A percentile compares a stretch with the other conserved stretches of the same genome.
These are phyloP conservation scores for Silene coronaria DNA, from an alignment of 179 eudicot species.

Conservation along the genomic window DNA sequence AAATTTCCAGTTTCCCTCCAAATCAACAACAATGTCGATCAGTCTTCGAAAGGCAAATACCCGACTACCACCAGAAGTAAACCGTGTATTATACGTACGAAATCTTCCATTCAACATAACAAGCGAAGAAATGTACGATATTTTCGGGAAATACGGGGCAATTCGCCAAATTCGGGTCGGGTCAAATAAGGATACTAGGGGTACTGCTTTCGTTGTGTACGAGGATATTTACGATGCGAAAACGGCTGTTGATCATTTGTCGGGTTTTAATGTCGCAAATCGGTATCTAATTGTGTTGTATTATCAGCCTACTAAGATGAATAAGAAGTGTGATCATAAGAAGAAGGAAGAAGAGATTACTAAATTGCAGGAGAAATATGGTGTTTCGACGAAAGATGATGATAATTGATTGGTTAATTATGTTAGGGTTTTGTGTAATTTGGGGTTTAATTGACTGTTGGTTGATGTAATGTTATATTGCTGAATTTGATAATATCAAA, in stretches of 20 bases:
- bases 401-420: constrained; percentile 25
- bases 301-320: constrained; percentile 65
- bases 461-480: too few relatives aligned
- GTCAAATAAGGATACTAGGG: constrained; percentile 55
- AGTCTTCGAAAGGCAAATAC: constrained; percentile 54
- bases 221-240: constrained; percentile 74
- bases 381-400: constrained; percentile 31
- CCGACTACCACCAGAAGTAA: constrained; percentile 63
- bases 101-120: constrained; percentile 67
- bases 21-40: constrained; percentile 35
- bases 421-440: not conserved
- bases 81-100: constrained; percentile 48
- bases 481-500: too few relatives aligned
- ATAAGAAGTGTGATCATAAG: constrained; percentile 59
- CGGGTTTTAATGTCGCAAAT: constrained; percentile 67
- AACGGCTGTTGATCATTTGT: constrained; percentile 61
- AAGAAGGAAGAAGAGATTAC: constrained; percentile 57
- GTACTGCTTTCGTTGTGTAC: constrained; percentile 60
- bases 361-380: constrained; percentile 68
- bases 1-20: not conserved
- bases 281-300: constrained; percentile 58
- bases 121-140: constrained; percentile 74
- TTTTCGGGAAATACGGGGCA: constrained; percentile 71
- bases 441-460: not conserved
- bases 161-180: constrained; percentile 60